Evolutionary conservation across 2,329 filamentous ascomycete genomes (phyloP).

Genomic region (Pseudopyrenochaeta lycopersici): DNA sequence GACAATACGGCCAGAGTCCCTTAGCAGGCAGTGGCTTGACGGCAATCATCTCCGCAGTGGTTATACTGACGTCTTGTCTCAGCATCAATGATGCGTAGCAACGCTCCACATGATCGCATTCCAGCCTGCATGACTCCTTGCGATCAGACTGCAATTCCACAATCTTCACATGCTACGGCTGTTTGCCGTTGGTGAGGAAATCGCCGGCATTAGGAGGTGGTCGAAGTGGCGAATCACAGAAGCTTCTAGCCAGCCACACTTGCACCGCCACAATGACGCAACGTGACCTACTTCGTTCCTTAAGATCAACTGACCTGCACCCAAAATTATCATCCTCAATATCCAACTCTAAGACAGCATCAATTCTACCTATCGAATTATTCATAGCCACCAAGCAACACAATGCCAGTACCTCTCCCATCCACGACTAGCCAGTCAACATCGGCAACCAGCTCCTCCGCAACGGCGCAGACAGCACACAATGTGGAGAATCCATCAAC

Average conservation of each 20-base stretch:
- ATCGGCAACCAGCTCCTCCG: slow-evolving; percentile 22
- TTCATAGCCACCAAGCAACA: slow-evolving; percentile 2
- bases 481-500: slow-evolving; percentile 30
- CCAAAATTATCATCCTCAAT: too few relatives aligned
- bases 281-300: neutral
- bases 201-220: neutral
- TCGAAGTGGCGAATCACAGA: slow-evolving; percentile 20
- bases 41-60: neutral
- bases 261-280: slow-evolving; percentile 41
- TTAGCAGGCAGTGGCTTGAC: too few relatives aligned
- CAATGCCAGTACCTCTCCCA: slow-evolving; percentile 39
- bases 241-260: slow-evolving; percentile 35
- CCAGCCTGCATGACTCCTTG: too few relatives aligned
- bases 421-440: slow-evolving; percentile 25
- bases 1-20: neutral
- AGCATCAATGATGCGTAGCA: too few relatives aligned
- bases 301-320: slow-evolving; percentile 2
- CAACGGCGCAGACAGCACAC: slow-evolving; percentile 35
- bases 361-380: too few relatives aligned
- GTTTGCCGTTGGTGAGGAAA: neutral
- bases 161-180: neutral
- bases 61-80: too few relatives aligned
- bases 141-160: too few relatives aligned
- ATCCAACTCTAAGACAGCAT: too few relatives aligned
- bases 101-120: too few relatives aligned